A percentile compares a stretch with the other conserved stretches of the same genome.
Evolutionary conservation across 495 filamentous ascomycete genomes (phyloP).

Genomic region (Penicillium nucicola): DNA sequence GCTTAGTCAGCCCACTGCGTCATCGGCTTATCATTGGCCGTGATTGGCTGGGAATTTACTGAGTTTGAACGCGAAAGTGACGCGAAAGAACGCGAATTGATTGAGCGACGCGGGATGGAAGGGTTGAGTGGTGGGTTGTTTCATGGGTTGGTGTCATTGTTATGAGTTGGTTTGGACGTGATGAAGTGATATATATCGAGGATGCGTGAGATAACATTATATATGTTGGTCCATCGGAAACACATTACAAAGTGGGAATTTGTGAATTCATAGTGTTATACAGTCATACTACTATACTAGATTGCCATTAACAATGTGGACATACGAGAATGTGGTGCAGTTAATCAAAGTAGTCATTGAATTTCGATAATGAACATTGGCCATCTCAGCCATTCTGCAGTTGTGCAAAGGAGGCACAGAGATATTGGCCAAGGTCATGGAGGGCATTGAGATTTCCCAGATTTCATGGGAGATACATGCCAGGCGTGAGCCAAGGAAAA

Average conservation of each 20-base stretch:
- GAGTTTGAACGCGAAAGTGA: slow-evolving; percentile 10
- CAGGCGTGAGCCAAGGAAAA: not conserved
- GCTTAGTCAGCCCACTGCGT: too few species aligned
- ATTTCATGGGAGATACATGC: not conserved
- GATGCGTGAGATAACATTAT: too few species aligned
- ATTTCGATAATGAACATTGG: not conserved
- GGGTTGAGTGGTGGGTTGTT: not conserved
- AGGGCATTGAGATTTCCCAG: not conserved
- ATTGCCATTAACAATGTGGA: too few species aligned
- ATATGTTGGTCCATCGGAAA: too few species aligned
- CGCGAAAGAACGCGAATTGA: slow-evolving; percentile 7
- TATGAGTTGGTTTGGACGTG: not conserved
- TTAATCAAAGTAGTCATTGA: too few species aligned
- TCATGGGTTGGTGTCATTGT: not conserved
- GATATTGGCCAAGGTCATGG: not conserved
- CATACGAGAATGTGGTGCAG: too few species aligned
- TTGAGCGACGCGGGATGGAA: not conserved
- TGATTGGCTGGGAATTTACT: not conserved
- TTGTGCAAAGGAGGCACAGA: not conserved
- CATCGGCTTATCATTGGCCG: not conserved
- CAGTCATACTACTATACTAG: too few species aligned
- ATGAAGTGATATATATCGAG: not conserved
- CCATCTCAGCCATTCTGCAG: not conserved
- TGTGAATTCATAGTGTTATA: too few species aligned
- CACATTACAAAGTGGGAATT: too few species aligned